Percentiles rank a stretch among this genome's conserved stretches.
phyloP scores from a whole-genome alignment of 2,329 filamentous ascomycete species.

The Allantophomopsis lycopodina region DNA sequence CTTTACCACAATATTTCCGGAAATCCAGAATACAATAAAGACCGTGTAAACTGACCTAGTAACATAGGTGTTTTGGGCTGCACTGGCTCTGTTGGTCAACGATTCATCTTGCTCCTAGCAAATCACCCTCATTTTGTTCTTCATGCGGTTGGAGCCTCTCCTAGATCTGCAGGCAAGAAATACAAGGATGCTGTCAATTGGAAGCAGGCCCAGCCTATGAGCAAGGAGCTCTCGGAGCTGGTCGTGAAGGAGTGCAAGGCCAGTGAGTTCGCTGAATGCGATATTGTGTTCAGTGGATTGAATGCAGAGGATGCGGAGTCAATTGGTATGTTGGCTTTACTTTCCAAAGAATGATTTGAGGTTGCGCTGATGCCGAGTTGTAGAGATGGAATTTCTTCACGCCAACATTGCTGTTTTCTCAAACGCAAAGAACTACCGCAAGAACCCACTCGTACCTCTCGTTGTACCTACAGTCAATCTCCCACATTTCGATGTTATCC shows the following conservation, averaged over 20 bases:
- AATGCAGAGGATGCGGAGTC: conserved; percentile 89
- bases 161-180: conserved; percentile 80
- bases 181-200: conserved; percentile 90
- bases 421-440: conserved; percentile 95
- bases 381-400: conserved; percentile 83
- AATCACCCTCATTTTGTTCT: conserved; percentile 79
- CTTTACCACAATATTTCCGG: background rate
- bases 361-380: conserved; percentile 3
- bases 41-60: conserved; percentile 3
- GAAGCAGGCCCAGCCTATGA: conserved; percentile 85
- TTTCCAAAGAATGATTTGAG: background rate
- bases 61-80: conserved; percentile 68
- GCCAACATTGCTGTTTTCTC: conserved; percentile 88
- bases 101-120: conserved; percentile 85
- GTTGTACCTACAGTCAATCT: conserved; percentile 95
- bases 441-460: conserved; percentile 78
- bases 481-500: conserved; percentile 72
- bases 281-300: conserved; percentile 84
- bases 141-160: conserved; percentile 79
- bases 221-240: conserved; percentile 59
- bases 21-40: background rate
- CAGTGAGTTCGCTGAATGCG: conserved; percentile 75
- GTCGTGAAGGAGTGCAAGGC: conserved; percentile 77
- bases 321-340: conserved; percentile 47
- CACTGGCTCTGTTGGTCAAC: conserved; percentile 88